phyloP scores from a whole-genome alignment of 2,329 filamentous ascomycete species.

The Colletotrichum sp. region DNA sequence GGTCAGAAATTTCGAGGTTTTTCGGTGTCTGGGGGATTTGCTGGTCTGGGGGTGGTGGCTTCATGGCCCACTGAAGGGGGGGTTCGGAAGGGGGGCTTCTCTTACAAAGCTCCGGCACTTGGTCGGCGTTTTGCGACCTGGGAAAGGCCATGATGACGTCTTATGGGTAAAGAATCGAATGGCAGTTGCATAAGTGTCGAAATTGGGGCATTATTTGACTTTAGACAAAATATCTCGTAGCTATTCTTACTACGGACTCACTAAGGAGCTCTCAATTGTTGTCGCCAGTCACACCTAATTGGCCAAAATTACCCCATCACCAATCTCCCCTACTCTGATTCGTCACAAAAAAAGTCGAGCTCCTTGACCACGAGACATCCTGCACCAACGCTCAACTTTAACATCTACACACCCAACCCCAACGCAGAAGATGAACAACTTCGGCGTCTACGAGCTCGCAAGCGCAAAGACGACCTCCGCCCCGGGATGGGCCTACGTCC shows the following conservation, averaged over 20 bases:
- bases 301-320: background rate
- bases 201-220: background rate
- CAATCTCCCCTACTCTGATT: background rate
- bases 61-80: conserved; percentile 7
- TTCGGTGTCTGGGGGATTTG: background rate
- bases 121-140: background rate
- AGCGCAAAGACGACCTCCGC: conserved; percentile 71
- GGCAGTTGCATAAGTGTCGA: background rate
- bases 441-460: conserved; percentile 84
- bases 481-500: conserved; percentile 92
- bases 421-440: conserved; percentile 62
- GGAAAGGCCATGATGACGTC: background rate
- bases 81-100: background rate
- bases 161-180: background rate
- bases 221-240: background rate
- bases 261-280: background rate
- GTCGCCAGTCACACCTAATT: background rate
- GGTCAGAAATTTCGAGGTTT: background rate
- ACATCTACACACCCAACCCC: background rate
- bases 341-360: conserved; percentile 1
- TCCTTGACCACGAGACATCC: background rate
- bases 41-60: conserved; percentile 5
- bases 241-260: background rate
- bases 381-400: rapidly evolving
- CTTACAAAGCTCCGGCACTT: background rate